Base-by-base conservation (phyloP, 2,329 filamentous ascomycete species). In the Didymosphaeria variabile region DNA sequence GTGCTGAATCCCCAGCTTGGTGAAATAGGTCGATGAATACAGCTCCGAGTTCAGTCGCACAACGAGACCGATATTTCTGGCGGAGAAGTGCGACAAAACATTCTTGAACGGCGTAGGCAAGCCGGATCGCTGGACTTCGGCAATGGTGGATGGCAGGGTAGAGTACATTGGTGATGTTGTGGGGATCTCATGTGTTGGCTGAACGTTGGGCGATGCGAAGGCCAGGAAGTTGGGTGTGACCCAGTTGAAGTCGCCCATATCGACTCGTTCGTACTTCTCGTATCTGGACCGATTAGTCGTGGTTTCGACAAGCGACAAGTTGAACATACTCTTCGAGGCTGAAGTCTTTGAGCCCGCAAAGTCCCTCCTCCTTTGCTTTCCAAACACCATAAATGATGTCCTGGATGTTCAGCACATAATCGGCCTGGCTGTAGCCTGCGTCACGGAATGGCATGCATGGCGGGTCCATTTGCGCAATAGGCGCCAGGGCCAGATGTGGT, bases 221-320 rank as follows among this genome's bases (percentile, higher is more conserved):
- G 95, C 95, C 55, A 99, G 87, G 82, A 99, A 99, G 74, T 94
- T 85, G 9, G 94, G 94, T 6, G 94, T 97, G 61, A 99, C 87
- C 95, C 95, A 99, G 87, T 99, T 99, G 90, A 99, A 99, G 81
- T 99, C 95, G 65, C 95, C 95, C 84, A 97, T 93, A 77, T 99
- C 95, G 21, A 99, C 95, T 60, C 95, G 88, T 82, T 99, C 95
- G 72, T 88, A 99, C 77, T 88, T 91, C 81, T 99, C 95, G 77
- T 99, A 99, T 63, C 86, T 88, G 60, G 17, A n/a, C 1, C 12
- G 38, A 62, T 77, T 61, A 77, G 72, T 55, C n/a, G 32, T 9
- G 42, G 7, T n/a, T 38, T 5, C 6, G 38, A 15, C 9, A 32
- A 19, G 5, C 15, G 15, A 31, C 10, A 4, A 40, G 10, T 23